phyloP scores from a whole-genome alignment of 352 stramenopile species.

The Globisporangium rhizosaccharum region DNA sequence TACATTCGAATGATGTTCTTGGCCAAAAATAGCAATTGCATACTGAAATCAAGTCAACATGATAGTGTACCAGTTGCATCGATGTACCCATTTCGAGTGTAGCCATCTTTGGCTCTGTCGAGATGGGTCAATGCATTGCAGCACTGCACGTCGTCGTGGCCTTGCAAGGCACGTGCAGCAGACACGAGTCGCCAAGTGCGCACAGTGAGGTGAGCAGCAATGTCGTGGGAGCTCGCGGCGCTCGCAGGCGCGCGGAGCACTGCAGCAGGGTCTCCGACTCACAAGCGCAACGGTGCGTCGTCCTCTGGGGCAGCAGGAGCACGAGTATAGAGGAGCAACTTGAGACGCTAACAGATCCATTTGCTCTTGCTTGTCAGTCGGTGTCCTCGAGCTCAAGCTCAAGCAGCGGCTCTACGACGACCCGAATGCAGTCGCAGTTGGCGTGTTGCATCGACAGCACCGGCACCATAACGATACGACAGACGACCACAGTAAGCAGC shows the following conservation, averaged over 20 bases:
- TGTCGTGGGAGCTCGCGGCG: constrained; percentile 23
- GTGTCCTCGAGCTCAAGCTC: constrained; percentile 66
- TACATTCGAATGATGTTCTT: too few relatives aligned
- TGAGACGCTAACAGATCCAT: background rate
- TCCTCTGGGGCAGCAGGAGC: background rate
- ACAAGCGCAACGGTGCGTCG: constrained; percentile 48
- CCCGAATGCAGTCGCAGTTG: constrained; percentile 40
- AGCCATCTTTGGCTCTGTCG: background rate
- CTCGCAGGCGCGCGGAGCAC: constrained; percentile 4
- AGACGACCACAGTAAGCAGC: background rate
- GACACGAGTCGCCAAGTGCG: background rate
- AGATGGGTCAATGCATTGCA: background rate
- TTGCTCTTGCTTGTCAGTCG: constrained; percentile 19
- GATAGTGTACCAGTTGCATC: too few relatives aligned
- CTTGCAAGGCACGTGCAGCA: background rate
- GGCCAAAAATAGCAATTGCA: too few relatives aligned
- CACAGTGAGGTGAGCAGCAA: constrained; percentile 2
- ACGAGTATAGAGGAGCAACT: background rate
- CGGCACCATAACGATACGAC: background rate
- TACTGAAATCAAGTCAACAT: too few relatives aligned
- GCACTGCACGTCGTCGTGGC: background rate
- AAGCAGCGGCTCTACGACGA: constrained; percentile 53
- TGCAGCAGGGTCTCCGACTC: constrained; percentile 19
- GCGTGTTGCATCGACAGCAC: constrained; percentile 18
- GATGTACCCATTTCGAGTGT: background rate